phyloP scores from a whole-genome alignment of 768 basidiomycete genomes.

The Leccinum obscurum region DNA sequence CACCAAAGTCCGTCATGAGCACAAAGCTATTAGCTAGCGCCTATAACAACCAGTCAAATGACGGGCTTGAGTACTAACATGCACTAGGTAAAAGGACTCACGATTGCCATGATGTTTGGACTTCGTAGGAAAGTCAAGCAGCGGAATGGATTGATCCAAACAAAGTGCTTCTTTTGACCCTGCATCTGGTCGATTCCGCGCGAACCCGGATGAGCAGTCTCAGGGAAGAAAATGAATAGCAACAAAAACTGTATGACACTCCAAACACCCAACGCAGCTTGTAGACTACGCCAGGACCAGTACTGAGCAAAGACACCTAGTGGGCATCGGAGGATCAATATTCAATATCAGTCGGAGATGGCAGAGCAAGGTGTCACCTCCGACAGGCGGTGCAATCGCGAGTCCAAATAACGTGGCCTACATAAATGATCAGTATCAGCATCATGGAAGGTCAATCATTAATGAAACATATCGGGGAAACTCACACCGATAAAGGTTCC shows the following conservation, averaged over 20 bases:
- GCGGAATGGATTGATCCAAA: slow-evolving; percentile 60
- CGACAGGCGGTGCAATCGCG: slow-evolving; percentile 58
- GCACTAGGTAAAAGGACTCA: slow-evolving; percentile 33
- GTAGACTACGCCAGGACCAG: slow-evolving; percentile 66
- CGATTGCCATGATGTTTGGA: slow-evolving; percentile 57
- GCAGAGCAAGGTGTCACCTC: slow-evolving; percentile 38
- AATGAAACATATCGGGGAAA: neutral
- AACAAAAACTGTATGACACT: slow-evolving; percentile 41
- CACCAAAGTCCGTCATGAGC: slow-evolving; percentile 33
- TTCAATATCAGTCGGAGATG: neutral
- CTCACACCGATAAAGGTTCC: slow-evolving; percentile 57
- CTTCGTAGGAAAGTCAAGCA: slow-evolving; percentile 53
- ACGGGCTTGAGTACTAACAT: too few relatives aligned
- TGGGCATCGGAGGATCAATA: neutral
- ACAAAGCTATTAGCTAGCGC: slow-evolving; percentile 39
- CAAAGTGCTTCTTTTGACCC: slow-evolving; percentile 27
- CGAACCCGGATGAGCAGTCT: slow-evolving; percentile 63
- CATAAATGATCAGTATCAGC: neutral
- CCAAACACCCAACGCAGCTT: slow-evolving; percentile 43
- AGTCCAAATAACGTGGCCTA: slow-evolving; percentile 56
- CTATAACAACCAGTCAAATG: slow-evolving; percentile 27
- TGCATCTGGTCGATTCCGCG: slow-evolving; percentile 51
- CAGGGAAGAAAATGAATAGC: slow-evolving; percentile 54
- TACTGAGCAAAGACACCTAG: slow-evolving; percentile 54
- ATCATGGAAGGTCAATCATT: neutral